These are phyloP conservation scores for Ensete glaucum DNA, from an alignment of 176 grass and related monocot species.

Conservation along the genomic window DNA sequence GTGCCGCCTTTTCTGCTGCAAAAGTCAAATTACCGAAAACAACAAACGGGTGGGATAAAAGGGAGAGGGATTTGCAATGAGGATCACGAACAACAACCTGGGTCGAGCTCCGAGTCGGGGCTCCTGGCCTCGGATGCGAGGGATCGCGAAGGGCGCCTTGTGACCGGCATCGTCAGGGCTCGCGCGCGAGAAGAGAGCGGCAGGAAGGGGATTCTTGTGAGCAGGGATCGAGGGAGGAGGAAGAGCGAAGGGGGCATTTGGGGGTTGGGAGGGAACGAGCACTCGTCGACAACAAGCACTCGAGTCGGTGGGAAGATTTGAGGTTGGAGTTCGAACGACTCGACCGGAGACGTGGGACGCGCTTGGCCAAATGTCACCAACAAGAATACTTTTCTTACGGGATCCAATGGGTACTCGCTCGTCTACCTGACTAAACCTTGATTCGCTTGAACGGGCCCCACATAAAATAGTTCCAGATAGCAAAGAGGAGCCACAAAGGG, in stretches of 20 bases:
- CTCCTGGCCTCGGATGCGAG: neutral
- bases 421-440: no score
- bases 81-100: neutral
- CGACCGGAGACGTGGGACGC: neutral
- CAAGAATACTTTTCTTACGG: neutral
- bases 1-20: neutral
- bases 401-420: rapidly evolving
- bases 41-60: neutral
- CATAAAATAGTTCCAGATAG: no score
- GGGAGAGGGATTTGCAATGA: neutral
- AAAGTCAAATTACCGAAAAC: neutral
- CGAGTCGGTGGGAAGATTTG: neutral
- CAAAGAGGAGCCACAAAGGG: no score
- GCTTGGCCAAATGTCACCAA: neutral
- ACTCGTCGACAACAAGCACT: neutral
- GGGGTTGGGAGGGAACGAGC: constrained; percentile 3
- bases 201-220: constrained; percentile 9
- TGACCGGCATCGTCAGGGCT: constrained; percentile 14
- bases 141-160: constrained; percentile 24
- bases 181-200: neutral
- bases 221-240: neutral
- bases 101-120: constrained; percentile 12
- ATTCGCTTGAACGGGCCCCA: no score
- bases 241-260: constrained; percentile 21
- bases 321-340: neutral